Conservation (phyloP, 116 monocot species). For the Zostera marina region DNA sequence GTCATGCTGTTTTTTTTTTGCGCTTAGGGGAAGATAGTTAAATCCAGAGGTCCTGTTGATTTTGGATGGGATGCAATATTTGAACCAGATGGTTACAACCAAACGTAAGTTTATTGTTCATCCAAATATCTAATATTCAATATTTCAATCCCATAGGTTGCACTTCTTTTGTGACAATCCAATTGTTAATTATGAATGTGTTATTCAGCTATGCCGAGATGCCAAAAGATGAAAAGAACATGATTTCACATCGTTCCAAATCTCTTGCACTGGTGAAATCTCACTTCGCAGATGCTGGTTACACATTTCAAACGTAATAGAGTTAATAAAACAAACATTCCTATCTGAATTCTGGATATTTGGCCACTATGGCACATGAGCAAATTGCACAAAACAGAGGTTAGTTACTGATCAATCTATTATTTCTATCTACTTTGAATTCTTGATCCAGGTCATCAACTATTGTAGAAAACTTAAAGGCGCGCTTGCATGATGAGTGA, state of each 20-base stretch:
- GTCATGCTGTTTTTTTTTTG: not conserved
- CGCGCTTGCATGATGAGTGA: too few species aligned
- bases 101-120: conserved; percentile 34
- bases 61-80: conserved; percentile 99
- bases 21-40: conserved; percentile 75
- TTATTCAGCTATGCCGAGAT: conserved; percentile 86
- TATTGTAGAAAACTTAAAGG: too few species aligned
- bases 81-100: conserved; percentile 76
- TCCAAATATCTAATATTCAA: too few species aligned
- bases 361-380: too few species aligned
- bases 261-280: conserved; percentile 75
- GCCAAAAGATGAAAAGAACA: conserved; percentile 88
- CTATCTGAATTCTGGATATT: not conserved
- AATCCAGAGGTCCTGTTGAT: conserved; percentile 63
- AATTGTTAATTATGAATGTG: not conserved
- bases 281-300: conserved; percentile 57
- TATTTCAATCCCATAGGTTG: too few species aligned
- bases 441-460: too few species aligned
- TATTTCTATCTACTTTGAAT: too few species aligned
- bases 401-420: too few species aligned
- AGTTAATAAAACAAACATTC: not conserved
- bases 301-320: conserved; percentile 28
- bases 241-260: conserved; percentile 82
- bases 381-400: too few species aligned
- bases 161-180: not conserved